Evolutionary conservation across 2,329 filamentous ascomycete species (phyloP), one percentile per base, ranked within the genome.

Genomic region (Bipolaris sorokiniana): DNA sequence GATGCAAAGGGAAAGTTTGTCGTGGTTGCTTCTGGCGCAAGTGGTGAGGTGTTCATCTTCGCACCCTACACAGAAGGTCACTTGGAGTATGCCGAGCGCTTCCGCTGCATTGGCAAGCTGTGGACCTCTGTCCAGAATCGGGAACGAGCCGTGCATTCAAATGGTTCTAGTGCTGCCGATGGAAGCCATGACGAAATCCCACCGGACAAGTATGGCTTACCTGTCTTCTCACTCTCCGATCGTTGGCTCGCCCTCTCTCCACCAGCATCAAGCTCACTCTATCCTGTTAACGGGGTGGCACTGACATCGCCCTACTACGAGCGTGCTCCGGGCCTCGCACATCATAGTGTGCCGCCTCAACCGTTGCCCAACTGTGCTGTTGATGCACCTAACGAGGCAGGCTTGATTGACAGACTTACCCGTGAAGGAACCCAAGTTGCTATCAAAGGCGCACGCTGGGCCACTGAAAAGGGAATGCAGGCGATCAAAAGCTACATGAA

Each of bases 41-140:
- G 91, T 48, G 94, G 94, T 11, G 94, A 98, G 77, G 88, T 94
- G 44, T 97, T 90, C 83, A 80, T 97, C 7, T 98, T 82, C 61
- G 68, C 76, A 5, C 71, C 75, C 1, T 74, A 73, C 44, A 52
- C 62, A 28, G 69, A 70, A 42, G 68, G 61, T 20, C 61, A 68
- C 20, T 51, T 65, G 18, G 71, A 71, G n/a, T 68, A 69, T 51
- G 45, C 55, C 5, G 68, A 69, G 36, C 65, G 65, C 7, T 89
- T 86, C 70, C 80, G 81, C 56, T 97, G 92, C 68, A 82, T 95
- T 53, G 93, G 89, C 18, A 99, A 99, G 78, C 80, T 96, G 16
- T 99, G 95, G 95, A 97, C 95, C 0, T 88, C 88, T 42, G 81
- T 97, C 26, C 91, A 95, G 70, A 84, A 67, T 26, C 72, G 75